phyloP scores from a whole-genome alignment of 108 stramenopile genomes.

The Conticribra weissflogii region DNA sequence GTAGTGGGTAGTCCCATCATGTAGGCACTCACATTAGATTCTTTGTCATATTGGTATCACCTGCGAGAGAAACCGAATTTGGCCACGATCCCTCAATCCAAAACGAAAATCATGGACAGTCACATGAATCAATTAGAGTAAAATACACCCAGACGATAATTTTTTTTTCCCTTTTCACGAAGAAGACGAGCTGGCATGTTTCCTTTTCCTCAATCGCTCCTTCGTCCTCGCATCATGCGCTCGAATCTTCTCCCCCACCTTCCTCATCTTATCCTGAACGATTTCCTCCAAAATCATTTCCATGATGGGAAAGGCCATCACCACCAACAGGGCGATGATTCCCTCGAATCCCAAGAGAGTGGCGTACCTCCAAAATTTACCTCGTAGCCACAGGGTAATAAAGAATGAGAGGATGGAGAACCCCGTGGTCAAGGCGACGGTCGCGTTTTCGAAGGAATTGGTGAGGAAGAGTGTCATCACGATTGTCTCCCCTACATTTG shows the following conservation, averaged over 20 bases:
- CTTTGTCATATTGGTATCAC: too few relatives aligned
- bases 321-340: constrained; percentile 67
- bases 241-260: constrained; percentile 84
- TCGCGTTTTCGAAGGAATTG: constrained; percentile 54
- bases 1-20: too few relatives aligned
- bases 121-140: too few relatives aligned
- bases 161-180: too few relatives aligned
- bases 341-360: constrained; percentile 64
- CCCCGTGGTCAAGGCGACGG: constrained; percentile 14
- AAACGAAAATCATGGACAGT: too few relatives aligned
- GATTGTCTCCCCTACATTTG: constrained; percentile 54
- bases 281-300: constrained; percentile 87
- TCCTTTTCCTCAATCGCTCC: constrained; percentile 38
- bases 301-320: constrained; percentile 84
- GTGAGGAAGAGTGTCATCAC: constrained; percentile 78
- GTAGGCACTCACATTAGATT: too few relatives aligned
- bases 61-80: too few relatives aligned
- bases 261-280: constrained; percentile 82
- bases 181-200: too few relatives aligned
- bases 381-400: constrained; percentile 76
- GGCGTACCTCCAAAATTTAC: constrained; percentile 79
- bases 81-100: too few relatives aligned
- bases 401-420: constrained; percentile 46
- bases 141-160: too few relatives aligned
- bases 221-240: constrained; percentile 71